Percentiles rank a stretch among this genome's conserved stretches.
Evolutionary conservation across 2,329 filamentous ascomycete species (phyloP).

Genomic region (Metarhizium album): DNA sequence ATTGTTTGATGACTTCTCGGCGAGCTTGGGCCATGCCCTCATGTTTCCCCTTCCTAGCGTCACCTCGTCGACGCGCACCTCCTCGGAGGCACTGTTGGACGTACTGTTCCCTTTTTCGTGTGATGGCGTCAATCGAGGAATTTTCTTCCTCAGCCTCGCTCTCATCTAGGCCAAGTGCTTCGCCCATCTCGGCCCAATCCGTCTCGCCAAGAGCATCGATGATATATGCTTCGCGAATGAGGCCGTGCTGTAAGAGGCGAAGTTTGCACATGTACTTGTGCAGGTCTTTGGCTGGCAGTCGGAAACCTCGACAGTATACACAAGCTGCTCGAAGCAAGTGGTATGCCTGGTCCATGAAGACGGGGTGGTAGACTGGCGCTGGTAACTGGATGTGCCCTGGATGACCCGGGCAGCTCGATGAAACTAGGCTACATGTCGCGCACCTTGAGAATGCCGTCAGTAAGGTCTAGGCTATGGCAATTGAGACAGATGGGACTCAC

Average conservation of each 20-base stretch:
- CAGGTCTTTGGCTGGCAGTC: constrained; percentile 63
- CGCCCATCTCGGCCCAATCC: constrained; percentile 26
- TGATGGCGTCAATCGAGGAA: constrained; percentile 38
- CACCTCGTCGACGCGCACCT: constrained; percentile 38
- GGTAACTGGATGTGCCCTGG: constrained; percentile 91
- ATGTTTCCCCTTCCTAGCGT: constrained; percentile 57
- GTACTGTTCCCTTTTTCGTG: constrained; percentile 49
- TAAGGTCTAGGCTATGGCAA: constrained; percentile 4
- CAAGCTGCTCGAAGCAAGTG: constrained; percentile 80
- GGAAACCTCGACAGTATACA: constrained; percentile 80
- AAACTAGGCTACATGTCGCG: constrained; percentile 80
- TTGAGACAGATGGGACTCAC: constrained; percentile 33
- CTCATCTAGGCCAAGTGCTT: constrained; percentile 28
- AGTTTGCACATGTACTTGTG: constrained; percentile 78
- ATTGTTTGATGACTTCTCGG: constrained; percentile 66
- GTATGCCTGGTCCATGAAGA: constrained; percentile 87
- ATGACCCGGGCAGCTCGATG: constrained; percentile 79
- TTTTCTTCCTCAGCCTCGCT: constrained; percentile 56
- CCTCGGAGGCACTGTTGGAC: constrained; percentile 61
- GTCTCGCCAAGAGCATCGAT: constrained; percentile 42
- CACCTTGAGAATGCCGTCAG: constrained; percentile 45
- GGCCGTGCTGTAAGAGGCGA: constrained; percentile 71
- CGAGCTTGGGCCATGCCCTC: constrained; percentile 73
- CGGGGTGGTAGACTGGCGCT: constrained; percentile 88
- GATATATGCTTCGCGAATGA: constrained; percentile 57